These are phyloP conservation scores for Naematelia aurantialba DNA, from an alignment of 768 basidiomycete species.

Conservation along the genomic window DNA sequence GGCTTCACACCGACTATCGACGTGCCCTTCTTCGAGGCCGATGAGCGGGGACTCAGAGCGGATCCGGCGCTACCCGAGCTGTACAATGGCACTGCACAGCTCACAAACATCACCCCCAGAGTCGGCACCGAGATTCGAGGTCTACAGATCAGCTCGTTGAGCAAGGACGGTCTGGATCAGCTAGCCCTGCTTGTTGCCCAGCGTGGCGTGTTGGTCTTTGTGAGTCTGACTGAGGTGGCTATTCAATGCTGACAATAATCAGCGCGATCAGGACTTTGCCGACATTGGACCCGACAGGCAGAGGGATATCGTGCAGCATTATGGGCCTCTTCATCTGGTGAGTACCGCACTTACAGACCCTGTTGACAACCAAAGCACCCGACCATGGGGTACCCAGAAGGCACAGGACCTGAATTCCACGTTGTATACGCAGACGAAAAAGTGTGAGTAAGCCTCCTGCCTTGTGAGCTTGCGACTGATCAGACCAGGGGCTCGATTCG, in stretches of 20 bases:
- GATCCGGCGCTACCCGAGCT: slow-evolving; percentile 3
- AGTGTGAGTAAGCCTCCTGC: neutral
- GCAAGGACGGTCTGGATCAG: neutral
- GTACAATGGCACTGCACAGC: neutral
- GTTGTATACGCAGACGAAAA: neutral
- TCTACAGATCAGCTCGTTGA: neutral
- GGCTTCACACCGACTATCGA: slow-evolving; percentile 1
- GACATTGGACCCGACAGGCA: neutral
- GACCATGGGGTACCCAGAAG: neutral
- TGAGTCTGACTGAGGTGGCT: neutral
- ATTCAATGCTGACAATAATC: neutral
- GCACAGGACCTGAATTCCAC: neutral
- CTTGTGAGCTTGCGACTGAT: neutral
- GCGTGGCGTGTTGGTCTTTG: neutral
- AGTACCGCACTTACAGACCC: neutral
- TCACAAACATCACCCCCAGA: neutral
- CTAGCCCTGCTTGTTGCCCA: neutral
- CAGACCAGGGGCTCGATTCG: neutral
- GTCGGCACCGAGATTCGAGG: neutral
- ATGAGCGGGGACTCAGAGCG: slow-evolving; percentile 1
- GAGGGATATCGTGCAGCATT: neutral
- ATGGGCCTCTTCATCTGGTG: neutral
- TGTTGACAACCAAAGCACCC: neutral
- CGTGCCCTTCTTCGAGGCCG: neutral
- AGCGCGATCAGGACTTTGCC: neutral